These are phyloP conservation scores for Odonthalia washingtoniensis DNA, from an alignment of 31 red algal genomes.

Conservation along the genomic window DNA sequence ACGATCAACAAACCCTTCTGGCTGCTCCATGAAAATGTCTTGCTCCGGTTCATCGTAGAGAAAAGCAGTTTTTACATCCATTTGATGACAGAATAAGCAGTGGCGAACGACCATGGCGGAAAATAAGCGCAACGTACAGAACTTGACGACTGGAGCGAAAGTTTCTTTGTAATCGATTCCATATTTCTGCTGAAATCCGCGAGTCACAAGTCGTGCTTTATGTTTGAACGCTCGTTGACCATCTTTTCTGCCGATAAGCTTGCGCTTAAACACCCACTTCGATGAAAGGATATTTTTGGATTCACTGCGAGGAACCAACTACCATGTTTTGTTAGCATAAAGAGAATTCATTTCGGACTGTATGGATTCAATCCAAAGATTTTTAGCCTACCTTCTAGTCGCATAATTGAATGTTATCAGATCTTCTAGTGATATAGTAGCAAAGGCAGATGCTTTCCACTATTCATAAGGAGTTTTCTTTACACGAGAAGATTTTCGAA, in stretches of 20 bases:
- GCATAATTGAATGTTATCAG: background rate
- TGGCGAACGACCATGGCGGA: background rate
- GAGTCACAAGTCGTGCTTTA: conserved; percentile 18
- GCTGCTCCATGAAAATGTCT: conserved; percentile 32
- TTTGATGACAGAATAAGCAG: background rate
- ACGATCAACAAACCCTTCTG: background rate
- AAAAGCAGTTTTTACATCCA: conserved; percentile 45
- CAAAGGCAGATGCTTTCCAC: background rate
- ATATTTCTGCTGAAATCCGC: conserved; percentile 25
- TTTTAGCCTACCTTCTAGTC: background rate
- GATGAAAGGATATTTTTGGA: background rate
- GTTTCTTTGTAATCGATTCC: conserved; percentile 53
- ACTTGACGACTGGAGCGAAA: conserved; percentile 28
- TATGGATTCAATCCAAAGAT: background rate
- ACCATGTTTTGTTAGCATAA: background rate
- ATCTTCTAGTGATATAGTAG: background rate
- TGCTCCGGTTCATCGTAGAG: background rate
- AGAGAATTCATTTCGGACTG: background rate
- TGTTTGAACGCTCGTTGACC: background rate
- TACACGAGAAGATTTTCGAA: background rate
- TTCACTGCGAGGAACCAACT: background rate
- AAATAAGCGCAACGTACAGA: background rate
- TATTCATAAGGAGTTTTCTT: background rate
- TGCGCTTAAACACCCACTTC: background rate
- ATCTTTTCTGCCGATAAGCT: background rate